phyloP scores from a whole-genome alignment of 176 grass and related monocot genomes.

The Guadua angustifolia region DNA sequence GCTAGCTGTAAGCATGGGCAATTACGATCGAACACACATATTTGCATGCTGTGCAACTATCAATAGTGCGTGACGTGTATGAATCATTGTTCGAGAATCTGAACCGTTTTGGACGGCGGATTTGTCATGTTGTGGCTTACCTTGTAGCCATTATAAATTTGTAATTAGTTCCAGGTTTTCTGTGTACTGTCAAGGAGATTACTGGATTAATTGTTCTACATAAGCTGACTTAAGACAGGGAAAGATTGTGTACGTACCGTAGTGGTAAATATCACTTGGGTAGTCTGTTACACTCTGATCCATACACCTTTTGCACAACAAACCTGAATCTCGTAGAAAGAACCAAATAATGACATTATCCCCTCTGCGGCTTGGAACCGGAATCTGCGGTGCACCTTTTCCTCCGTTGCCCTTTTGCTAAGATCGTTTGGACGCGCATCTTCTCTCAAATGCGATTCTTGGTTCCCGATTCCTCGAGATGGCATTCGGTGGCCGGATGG shows the following conservation, averaged over 20 bases:
- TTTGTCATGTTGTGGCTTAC: background rate
- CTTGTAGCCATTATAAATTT: background rate
- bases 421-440: no score
- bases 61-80: background rate
- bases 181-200: background rate
- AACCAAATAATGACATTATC: no score
- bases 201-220: background rate
- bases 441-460: no score
- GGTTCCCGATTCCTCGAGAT: no score
- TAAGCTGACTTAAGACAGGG: background rate
- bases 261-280: background rate
- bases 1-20: background rate
- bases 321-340: no score
- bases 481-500: no score
- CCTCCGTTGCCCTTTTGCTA: no score
- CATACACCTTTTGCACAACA: no score
- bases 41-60: background rate
- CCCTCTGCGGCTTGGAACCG: no score
- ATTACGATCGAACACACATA: background rate
- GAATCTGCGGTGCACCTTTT: no score
- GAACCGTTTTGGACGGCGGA: background rate
- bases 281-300: background rate
- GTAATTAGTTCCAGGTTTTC: background rate
- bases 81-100: constrained; percentile 3
- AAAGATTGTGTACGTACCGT: background rate